phyloP scores from a whole-genome alignment of 2,329 filamentous ascomycete genomes.

The Fusarium tricinctum region DNA sequence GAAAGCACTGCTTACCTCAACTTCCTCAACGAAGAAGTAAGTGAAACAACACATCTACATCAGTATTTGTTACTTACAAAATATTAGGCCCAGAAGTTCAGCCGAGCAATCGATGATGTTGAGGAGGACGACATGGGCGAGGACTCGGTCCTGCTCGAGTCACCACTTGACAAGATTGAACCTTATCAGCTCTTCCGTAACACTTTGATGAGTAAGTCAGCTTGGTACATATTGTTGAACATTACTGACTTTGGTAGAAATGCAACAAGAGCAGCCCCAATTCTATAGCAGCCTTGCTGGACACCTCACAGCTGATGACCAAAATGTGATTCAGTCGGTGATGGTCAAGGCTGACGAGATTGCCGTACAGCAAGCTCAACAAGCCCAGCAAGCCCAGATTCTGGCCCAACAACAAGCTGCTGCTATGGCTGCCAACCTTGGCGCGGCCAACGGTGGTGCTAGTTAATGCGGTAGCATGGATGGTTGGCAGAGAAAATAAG shows the following conservation, averaged over 20 bases:
- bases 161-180: conserved; percentile 94
- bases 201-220: conserved; percentile 81
- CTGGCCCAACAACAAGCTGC: conserved; percentile 50
- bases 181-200: conserved; percentile 91
- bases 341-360: conserved; percentile 72
- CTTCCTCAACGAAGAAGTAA: conserved; percentile 91
- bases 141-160: conserved; percentile 92
- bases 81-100: conserved; percentile 84
- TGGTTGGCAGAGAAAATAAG: conserved; percentile 36
- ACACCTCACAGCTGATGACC: conserved; percentile 84
- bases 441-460: conserved; percentile 47
- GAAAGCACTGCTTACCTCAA: conserved; percentile 96
- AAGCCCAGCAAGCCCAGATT: conserved; percentile 49
- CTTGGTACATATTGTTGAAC: not conserved
- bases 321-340: conserved; percentile 82
- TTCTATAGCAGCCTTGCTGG: conserved; percentile 86
- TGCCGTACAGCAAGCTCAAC: conserved; percentile 52
- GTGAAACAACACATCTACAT: conserved; percentile 36
- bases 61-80: conserved; percentile 40
- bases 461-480: conserved; percentile 37
- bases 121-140: conserved; percentile 92
- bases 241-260: conserved; percentile 66
- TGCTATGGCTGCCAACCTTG: conserved; percentile 34
- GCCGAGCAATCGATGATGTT: conserved; percentile 74
- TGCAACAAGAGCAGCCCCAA: conserved; percentile 91